phyloP scores from a whole-genome alignment of 306 rosid genomes.

The Vicia villosa region DNA sequence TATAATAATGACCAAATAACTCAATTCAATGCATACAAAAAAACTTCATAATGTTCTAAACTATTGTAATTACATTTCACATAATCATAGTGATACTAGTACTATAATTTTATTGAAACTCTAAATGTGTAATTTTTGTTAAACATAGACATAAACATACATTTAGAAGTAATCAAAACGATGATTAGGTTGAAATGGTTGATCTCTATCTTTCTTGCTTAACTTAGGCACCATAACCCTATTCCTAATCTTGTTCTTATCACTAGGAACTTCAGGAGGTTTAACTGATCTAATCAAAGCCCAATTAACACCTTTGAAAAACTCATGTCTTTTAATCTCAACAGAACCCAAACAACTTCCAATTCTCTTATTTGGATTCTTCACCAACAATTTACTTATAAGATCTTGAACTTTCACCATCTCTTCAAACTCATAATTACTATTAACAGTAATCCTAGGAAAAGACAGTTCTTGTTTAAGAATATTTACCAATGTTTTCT shows the following conservation, averaged over 20 bases:
- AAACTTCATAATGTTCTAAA: slow-evolving; percentile 7
- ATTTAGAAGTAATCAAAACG: slow-evolving; percentile 75
- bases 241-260: slow-evolving; percentile 54
- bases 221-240: slow-evolving; percentile 69
- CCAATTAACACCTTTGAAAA: slow-evolving; percentile 89
- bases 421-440: slow-evolving; percentile 75
- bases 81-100: background rate
- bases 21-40: slow-evolving; percentile 45
- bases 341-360: slow-evolving; percentile 84
- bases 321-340: slow-evolving; percentile 91
- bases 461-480: slow-evolving; percentile 71
- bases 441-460: slow-evolving; percentile 61
- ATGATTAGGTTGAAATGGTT: slow-evolving; percentile 75
- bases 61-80: slow-evolving; percentile 38
- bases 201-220: slow-evolving; percentile 70
- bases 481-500: slow-evolving; percentile 79
- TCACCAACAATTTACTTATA: slow-evolving; percentile 75
- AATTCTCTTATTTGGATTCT: slow-evolving; percentile 91
- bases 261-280: slow-evolving; percentile 80
- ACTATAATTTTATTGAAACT: background rate
- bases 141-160: background rate
- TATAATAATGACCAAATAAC: slow-evolving; percentile 40
- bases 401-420: slow-evolving; percentile 81
- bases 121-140: background rate
- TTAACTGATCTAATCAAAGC: slow-evolving; percentile 83